phyloP scores from a whole-genome alignment of 768 basidiomycete genomes.

The Trametes coccinea region DNA sequence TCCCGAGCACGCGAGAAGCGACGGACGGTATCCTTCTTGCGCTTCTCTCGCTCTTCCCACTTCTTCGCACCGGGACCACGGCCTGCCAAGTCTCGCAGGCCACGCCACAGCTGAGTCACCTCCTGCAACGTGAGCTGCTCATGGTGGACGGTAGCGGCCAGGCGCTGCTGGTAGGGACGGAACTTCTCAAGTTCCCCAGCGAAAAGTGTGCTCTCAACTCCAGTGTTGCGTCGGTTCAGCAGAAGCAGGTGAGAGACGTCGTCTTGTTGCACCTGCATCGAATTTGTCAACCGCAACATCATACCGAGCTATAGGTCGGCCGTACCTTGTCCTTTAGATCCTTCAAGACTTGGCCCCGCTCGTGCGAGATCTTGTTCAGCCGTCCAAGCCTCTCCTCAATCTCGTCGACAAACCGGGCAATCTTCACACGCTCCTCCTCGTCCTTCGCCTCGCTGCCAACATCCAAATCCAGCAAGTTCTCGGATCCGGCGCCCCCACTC shows the following conservation, averaged over 20 bases:
- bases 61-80: conserved; percentile 75
- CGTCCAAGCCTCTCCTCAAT: conserved; percentile 78
- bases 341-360: conserved; percentile 83
- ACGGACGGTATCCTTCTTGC: conserved; percentile 71
- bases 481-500: conserved; percentile 36
- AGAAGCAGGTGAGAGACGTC: conserved; percentile 95
- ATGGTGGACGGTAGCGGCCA: conserved; percentile 74
- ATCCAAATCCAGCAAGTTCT: conserved; percentile 74
- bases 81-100: conserved; percentile 69
- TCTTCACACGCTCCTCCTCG: conserved; percentile 66
- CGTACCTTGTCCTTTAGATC: conserved; percentile 94
- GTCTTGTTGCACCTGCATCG: conserved; percentile 81
- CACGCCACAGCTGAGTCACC: conserved; percentile 70
- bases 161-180: conserved; percentile 82
- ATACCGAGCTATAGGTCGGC: not conserved
- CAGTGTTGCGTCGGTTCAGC: conserved; percentile 82
- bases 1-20: conserved; percentile 78
- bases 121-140: conserved; percentile 77
- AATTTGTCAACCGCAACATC: no score
- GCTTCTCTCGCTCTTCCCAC: conserved; percentile 81
- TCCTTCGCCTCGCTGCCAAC: conserved; percentile 58
- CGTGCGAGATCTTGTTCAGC: conserved; percentile 80
- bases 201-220: conserved; percentile 85
- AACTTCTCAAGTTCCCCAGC: conserved; percentile 96
- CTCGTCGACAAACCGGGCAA: conserved; percentile 64